Evolutionary conservation across 768 basidiomycete species (phyloP), one percentile per base, ranked within the genome.

Genomic region (Phaeotremella skinneri): DNA sequence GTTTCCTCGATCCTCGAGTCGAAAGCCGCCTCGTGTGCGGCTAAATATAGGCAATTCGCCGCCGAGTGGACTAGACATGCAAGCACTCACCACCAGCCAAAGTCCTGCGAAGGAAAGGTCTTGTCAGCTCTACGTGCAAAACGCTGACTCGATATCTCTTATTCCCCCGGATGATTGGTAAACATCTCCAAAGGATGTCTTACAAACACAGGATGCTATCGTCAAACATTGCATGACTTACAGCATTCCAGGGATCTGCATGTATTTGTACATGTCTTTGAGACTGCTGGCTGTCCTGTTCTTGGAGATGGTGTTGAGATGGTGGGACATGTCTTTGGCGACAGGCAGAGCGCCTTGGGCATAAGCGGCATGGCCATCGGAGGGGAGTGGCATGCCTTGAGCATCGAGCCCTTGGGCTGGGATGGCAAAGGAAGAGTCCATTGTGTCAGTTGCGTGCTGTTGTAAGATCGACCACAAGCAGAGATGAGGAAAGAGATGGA

Each of bases 281-380:
- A 90, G 78, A 0, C 87, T 85, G 39, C 83, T 85, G 2, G 77
- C 59, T 27, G 67, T 50, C 43, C 87, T 79, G 27, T 81, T 79
- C 55, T 79, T 80, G 2, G 86, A 75, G 20, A 85, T 34, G 2
- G 76, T 69, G n/a, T 85, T 87, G 27, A 90, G 76, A 72, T 90
- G 89, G 69, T 88, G 86, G 21, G 84, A 85, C 45, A 89, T 78
- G 76, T 90, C 87, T 56, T 87, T 78, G 0, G 86, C 69, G 25
- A 69, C 69, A 25, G 76, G 76, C 32, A 74, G 56, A 6, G 58
- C 55, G 21, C 53, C 49, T 21, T 16, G 16, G 16, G 26, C 14
- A 14, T 41, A 42, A 11, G 34, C 20, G n/a, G 45, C 47, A 21
- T 16, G 20, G 27, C 31, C 32, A 25, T n/a, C 41, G 48, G 4